Conservation (phyloP, 352 stramenopile genomes). For the Globisporangium paroecandrum region DNA sequence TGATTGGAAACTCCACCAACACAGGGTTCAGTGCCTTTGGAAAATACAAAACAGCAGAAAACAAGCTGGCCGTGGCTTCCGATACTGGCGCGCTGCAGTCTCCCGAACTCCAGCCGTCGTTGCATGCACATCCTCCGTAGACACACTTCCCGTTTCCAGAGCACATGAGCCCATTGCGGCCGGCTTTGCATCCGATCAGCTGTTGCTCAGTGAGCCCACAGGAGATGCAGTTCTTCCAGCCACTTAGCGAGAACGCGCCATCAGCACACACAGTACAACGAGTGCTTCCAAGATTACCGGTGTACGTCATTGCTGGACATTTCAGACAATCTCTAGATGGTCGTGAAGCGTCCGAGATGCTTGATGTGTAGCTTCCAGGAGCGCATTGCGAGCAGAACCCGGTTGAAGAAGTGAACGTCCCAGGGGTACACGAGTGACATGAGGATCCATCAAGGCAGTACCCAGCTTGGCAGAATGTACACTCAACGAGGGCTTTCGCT, state of each 20-base stretch:
- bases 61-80: neutral
- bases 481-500: constrained; percentile 27
- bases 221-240: constrained; percentile 53
- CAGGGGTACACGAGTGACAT: constrained; percentile 25
- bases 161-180: constrained; percentile 57
- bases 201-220: constrained; percentile 25
- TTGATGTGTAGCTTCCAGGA: constrained; percentile 39
- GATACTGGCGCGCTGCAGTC: constrained; percentile 36
- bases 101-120: constrained; percentile 31
- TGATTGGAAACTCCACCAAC: constrained; percentile 20
- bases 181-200: constrained; percentile 34
- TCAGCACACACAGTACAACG: constrained; percentile 34
- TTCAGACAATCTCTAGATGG: constrained; percentile 27
- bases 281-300: constrained; percentile 20
- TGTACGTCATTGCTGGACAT: constrained; percentile 45
- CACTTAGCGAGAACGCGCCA: constrained; percentile 41
- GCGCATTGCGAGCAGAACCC: constrained; percentile 39
- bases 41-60: constrained; percentile 45
- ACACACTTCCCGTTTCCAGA: constrained; percentile 52
- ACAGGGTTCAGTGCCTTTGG: constrained; percentile 21
- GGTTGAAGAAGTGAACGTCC: constrained; percentile 22
- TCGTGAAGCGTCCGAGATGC: neutral
- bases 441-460: constrained; percentile 29
- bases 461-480: constrained; percentile 26
- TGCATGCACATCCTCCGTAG: constrained; percentile 51